phyloP scores from a whole-genome alignment of 177 flowering plant species.

The Vitis hybrid region DNA sequence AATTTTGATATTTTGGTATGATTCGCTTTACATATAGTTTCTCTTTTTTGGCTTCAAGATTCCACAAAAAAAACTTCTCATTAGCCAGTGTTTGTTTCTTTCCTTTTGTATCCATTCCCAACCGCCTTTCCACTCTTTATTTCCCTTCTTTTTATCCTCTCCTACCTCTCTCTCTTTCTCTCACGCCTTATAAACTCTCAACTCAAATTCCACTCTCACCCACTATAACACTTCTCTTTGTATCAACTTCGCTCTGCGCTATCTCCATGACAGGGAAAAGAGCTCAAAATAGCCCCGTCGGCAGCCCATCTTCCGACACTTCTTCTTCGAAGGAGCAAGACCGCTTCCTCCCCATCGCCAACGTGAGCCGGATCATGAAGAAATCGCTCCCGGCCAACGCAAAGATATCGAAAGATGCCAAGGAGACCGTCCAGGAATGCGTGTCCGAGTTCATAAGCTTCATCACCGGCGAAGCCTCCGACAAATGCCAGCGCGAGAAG shows the following conservation, averaged over 20 bases:
- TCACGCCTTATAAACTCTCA: background rate
- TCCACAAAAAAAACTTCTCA: too few species aligned
- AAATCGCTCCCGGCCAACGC: slow-evolving; percentile 47
- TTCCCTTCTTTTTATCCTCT: background rate
- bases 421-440: slow-evolving; percentile 51
- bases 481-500: slow-evolving; percentile 51
- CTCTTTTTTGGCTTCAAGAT: too few species aligned
- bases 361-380: slow-evolving; percentile 54
- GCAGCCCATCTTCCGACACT: slow-evolving; percentile 30
- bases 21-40: background rate
- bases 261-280: slow-evolving; percentile 26
- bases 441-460: slow-evolving; percentile 58
- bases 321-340: slow-evolving; percentile 35
- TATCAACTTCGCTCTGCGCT: too few species aligned
- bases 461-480: slow-evolving; percentile 52
- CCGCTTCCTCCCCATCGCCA: slow-evolving; percentile 48
- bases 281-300: slow-evolving; percentile 16
- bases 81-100: slow-evolving; percentile 2
- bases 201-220: too few species aligned
- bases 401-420: slow-evolving; percentile 52
- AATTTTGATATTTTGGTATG: too few species aligned
- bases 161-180: background rate
- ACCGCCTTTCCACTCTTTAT: slow-evolving; percentile 16
- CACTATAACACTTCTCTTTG: too few species aligned
- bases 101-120: slow-evolving; percentile 26